phyloP scores from a whole-genome alignment of 73 alveolate genomes.

The Paramecium primaurelia region DNA sequence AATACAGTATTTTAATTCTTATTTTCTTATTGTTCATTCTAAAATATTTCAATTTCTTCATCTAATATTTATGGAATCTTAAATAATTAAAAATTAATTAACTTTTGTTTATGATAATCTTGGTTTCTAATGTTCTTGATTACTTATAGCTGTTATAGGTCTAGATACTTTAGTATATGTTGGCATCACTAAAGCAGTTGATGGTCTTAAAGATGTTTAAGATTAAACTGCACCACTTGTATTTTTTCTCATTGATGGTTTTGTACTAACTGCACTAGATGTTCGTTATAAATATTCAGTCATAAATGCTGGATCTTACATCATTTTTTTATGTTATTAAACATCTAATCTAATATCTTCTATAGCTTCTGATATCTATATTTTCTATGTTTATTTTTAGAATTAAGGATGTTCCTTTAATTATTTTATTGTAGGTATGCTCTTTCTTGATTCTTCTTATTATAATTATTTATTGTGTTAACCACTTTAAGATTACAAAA shows the following conservation, averaged over 20 bases:
- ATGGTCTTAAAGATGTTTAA: slow-evolving; percentile 2
- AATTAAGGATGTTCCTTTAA: slow-evolving; percentile 10
- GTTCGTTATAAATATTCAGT: slow-evolving; percentile 32
- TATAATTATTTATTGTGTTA: not conserved
- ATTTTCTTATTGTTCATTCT: not conserved
- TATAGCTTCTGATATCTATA: not conserved
- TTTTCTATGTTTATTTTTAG: not conserved
- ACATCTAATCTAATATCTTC: not conserved
- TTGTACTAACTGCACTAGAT: slow-evolving; percentile 7
- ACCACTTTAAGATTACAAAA: not conserved
- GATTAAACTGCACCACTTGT: not conserved
- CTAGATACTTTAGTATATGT: not conserved
- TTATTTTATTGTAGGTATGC: not conserved
- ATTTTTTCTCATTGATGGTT: not conserved
- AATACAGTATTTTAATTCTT: not conserved
- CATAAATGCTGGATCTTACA: slow-evolving; percentile 21
- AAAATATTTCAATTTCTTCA: not conserved
- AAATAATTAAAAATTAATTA: not conserved
- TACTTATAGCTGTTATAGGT: slow-evolving; percentile 18
- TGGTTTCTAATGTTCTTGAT: not conserved
- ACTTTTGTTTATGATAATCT: not conserved
- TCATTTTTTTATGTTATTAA: slow-evolving; percentile 19
- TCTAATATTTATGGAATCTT: not conserved
- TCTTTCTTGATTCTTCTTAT: not conserved
- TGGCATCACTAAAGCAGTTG: slow-evolving; percentile 20